Evolutionary conservation across 306 rosid species (phyloP), one percentile per base, ranked within the genome.

Genomic region (Nissolia schottii): DNA sequence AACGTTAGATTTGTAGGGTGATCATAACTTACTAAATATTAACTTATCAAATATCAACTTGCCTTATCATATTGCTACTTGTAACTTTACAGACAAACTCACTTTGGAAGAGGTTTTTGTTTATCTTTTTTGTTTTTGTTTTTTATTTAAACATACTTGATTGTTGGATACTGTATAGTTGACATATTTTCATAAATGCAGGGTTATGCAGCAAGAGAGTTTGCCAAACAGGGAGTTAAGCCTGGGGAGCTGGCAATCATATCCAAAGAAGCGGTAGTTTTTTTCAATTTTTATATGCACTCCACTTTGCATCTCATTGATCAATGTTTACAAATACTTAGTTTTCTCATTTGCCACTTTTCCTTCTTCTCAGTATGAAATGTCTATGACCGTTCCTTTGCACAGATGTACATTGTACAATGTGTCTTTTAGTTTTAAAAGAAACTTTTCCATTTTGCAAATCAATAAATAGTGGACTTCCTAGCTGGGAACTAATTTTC

Each of bases 201-300:
- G 99, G 99, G 99, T 64, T 94, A 94, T 76, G 99, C 99, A 13
- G 99, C 99, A 6, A 87, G 91, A 84, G 93, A 94, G 85, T 94
- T 94, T 74, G 84, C 82, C 74, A 94, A 87, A 58, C 87, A 86
- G 69, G 99, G 97, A 48, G 38, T 94, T 79, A 82, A 85, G 76
- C 83, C 90, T 20, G 97, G 97, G 64, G 99, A 94, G 84, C 87
- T 94, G 71, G 99, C 96, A 7, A 64, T 94, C 69, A 85, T 94
- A 46, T 94, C 99, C 67, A 94, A 89, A 64, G 99, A 94, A 81
- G 95, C 91, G 87, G 99, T 94, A 86, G 22, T 64, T 7, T 67
- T 72, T 45, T 45, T 2, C 0, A 12, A 12, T 13, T n/a, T 12
- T 38, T 54, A 71, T 15, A 3, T 29, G 2, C 28, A 25, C 15